phyloP scores from a whole-genome alignment of 768 basidiomycete species.

The Dacryopinax primogenitus region DNA sequence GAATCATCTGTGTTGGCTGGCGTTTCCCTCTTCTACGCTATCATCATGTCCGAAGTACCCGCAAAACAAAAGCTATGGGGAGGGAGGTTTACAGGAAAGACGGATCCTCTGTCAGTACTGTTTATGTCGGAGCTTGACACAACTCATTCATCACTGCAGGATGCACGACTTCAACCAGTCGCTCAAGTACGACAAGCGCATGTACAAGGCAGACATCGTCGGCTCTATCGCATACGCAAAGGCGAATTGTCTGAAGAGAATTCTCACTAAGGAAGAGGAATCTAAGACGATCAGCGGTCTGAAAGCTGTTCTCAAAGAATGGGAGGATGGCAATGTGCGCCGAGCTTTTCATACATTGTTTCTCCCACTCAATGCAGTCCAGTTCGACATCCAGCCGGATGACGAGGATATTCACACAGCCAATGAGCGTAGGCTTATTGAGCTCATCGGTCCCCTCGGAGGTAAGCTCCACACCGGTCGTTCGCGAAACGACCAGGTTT shows the following conservation, averaged over 20 bases:
- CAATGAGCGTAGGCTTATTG: conserved; percentile 86
- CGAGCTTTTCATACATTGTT: not conserved
- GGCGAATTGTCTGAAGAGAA: conserved; percentile 64
- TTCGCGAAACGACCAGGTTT: conserved; percentile 95
- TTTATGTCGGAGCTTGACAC: not conserved
- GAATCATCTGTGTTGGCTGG: no score
- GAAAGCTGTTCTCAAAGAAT: conserved; percentile 63
- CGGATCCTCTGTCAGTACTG: conserved; percentile 62
- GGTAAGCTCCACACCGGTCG: conserved; percentile 97
- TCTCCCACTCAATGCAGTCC: not conserved
- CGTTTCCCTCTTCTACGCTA: no score
- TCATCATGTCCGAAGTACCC: not conserved
- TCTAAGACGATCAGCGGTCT: conserved; percentile 61
- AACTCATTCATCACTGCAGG: conserved; percentile 31
- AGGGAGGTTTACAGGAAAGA: conserved; percentile 75
- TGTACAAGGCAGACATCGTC: conserved; percentile 81
- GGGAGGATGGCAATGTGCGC: conserved; percentile 61
- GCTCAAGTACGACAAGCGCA: conserved; percentile 82
- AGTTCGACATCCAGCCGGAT: conserved; percentile 71
- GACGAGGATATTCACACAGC: conserved; percentile 99
- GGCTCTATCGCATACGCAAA: conserved; percentile 96
- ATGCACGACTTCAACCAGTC: conserved; percentile 99
- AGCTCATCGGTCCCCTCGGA: conserved; percentile 81
- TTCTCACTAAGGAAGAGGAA: conserved; percentile 68
- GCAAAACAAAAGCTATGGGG: conserved; percentile 71